Base-by-base conservation (phyloP, 352 stramenopile genomes). In the Globisporangium cederbergense region DNA sequence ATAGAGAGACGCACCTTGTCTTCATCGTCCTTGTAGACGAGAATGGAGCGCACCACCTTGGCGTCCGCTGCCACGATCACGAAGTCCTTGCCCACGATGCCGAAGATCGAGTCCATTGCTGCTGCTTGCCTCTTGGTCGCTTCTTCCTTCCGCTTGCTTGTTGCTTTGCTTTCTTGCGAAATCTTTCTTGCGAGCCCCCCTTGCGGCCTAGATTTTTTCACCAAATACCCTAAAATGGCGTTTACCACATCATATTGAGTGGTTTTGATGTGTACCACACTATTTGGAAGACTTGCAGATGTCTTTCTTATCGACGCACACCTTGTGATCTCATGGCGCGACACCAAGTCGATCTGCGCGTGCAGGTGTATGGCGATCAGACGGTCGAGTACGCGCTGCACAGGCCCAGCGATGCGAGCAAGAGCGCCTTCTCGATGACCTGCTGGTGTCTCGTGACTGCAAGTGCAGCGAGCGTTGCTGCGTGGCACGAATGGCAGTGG, bases 1-100 rank as follows among this genome's bases (percentile, higher is more conserved):
- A 51, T 11, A 9, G 1, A 53, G 4, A 51, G 22, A 45, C 53
- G 69, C 67, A 97, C 91, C 80, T 97, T 97, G 71, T 97, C 91
- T 73, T 96, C 83, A 62, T 97, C 87, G 64, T 94, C 91, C 68
- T 97, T 96, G 82, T 97, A 97, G 53, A 97, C 90, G 55, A 97
- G 75, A 66, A 97, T 97, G 34, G 90, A 97, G 64, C 89, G 89
- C 66, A 65, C 90, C 40, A 96, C 88, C 68, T 97, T 96, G 64
- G 83, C 87, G 77, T 97, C 91, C 16, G 90, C 91, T 6, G 86
- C 91, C 55, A 97, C 74, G 64, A 97, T 79, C 70, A 97, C 90
- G 72, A 97, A 97, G 67, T 95, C 88, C 71, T 96, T 96, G 58
- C 88, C 88, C 45, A 96, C 88, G 74, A 96, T 84, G 58, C 88